Evolutionary conservation across 495 filamentous ascomycete species (phyloP).

Genomic region (Cenococcum geophilum): DNA sequence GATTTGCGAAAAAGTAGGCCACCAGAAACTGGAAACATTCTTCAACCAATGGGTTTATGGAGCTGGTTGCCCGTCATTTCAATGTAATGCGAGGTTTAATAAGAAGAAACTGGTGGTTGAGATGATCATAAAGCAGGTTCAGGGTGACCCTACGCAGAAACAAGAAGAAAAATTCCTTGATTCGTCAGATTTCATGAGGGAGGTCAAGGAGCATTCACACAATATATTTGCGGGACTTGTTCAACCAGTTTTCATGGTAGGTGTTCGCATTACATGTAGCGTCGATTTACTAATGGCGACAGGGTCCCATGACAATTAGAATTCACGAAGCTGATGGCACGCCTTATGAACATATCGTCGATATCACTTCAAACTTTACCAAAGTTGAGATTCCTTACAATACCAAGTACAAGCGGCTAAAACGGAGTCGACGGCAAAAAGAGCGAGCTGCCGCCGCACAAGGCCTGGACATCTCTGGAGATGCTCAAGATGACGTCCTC

Average conservation of each 20-base stretch:
- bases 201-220: conserved; percentile 69
- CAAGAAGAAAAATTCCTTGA: conserved; percentile 31
- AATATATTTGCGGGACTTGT: conserved; percentile 62
- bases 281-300: neutral
- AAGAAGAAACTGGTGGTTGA: conserved; percentile 96
- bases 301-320: conserved; percentile 79
- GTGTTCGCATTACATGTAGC: neutral
- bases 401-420: conserved; percentile 97
- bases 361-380: conserved; percentile 77
- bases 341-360: conserved; percentile 95
- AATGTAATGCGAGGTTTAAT: conserved; percentile 83
- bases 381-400: conserved; percentile 96
- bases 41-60: conserved; percentile 90
- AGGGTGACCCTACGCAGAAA: conserved; percentile 49
- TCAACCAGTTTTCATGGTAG: conserved; percentile 68
- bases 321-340: conserved; percentile 99
- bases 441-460: conserved; percentile 62
- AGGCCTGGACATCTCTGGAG: conserved; percentile 55
- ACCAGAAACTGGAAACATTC: conserved; percentile 76
- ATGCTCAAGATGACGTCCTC: conserved; percentile 74
- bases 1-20: conserved; percentile 78
- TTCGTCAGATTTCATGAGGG: conserved; percentile 69
- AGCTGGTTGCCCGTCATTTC: conserved; percentile 80
- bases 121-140: conserved; percentile 80
- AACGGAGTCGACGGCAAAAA: conserved; percentile 81